Conservation (phyloP, 2,329 filamentous ascomycete species). For the Aureobasidium sp. region DNA sequence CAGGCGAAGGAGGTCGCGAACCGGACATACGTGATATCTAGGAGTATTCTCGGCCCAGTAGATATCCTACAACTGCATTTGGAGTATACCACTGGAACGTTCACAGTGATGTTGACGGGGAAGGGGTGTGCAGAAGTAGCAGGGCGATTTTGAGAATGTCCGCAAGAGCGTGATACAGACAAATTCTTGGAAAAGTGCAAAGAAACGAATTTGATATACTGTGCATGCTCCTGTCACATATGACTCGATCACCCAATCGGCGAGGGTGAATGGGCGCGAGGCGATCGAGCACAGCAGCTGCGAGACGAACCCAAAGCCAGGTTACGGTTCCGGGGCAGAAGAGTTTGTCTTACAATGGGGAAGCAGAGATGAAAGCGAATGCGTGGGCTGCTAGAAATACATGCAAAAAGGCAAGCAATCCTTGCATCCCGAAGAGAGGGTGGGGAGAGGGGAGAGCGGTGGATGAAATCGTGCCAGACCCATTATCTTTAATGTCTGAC, state of each 20-base stretch:
- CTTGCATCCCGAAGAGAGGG: constrained; percentile 6
- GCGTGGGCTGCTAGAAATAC: neutral
- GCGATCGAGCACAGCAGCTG: constrained; percentile 9
- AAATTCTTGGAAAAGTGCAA: neutral
- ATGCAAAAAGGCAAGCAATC: constrained; percentile 9
- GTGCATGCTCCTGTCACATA: constrained; percentile 9
- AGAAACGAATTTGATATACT: constrained; percentile 8
- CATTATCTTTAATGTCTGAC: constrained; percentile 13
- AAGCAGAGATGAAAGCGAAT: neutral
- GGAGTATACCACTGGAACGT: neutral
- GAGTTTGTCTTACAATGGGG: neutral
- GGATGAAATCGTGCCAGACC: constrained; percentile 9
- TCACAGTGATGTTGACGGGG: neutral
- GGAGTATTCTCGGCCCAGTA: neutral
- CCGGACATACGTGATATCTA: constrained; percentile 19
- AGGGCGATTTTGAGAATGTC: neutral
- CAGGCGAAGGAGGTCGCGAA: constrained; percentile 27
- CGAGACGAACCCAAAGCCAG: constrained; percentile 4
- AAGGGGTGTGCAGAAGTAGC: neutral
- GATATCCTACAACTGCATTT: constrained; percentile 6
- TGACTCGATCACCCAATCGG: neutral
- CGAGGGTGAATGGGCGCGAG: neutral
- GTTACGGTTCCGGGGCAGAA: neutral
- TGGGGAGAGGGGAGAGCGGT: constrained; percentile 8
- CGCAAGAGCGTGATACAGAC: constrained; percentile 1